Evolutionary conservation across 2,329 filamentous ascomycete species (phyloP), one percentile per base, ranked within the genome.

Genomic region (Colletotrichum abscissum): DNA sequence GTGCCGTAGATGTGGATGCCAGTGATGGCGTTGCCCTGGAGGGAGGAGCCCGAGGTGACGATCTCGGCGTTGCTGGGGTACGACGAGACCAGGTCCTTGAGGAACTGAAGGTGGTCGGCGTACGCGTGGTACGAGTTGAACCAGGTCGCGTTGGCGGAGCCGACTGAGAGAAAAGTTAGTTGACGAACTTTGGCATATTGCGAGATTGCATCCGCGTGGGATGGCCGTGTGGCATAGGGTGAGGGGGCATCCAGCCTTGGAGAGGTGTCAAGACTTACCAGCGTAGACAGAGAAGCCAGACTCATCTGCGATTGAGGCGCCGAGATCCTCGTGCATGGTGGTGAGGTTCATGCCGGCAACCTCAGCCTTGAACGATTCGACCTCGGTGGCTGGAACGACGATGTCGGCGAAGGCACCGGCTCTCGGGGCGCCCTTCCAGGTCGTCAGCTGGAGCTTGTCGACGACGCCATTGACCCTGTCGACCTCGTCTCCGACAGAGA

Each of bases 1-100:
- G 75, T 79, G 11, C 86, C 86, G 76, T 81, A 87, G 75, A 88
- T 81, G 73, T 87, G 86, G 62, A 88, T 76, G 42, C 90, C 92
- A 28, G 88, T 87, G 71, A 94, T 94, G 74, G 79, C 62, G 38
- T 83, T 79, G 4, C 84, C 84, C 63, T 85, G 76, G 46, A 79
- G 78, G 5, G 85, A 86, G 42, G 77, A 81, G 14, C 86, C 86
- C 4, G 83, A 78, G 24, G 80, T 81, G 22, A 88, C 80, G 30
- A 86, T 80, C 69, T 84, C 81, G 6, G 86, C 81, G 63, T 84
- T 82, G 16, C 67, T 72, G n/a, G 84, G 81, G 75, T 84, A 82
- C 4, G 76, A 67, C 0, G 80, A 76, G 35, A 81, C 79, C 2
- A 88, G 76, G 63, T 84, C 81, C 2, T 78, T 76, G 56, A 86